phyloP scores from a whole-genome alignment of 345 rosid species.

The Eucalyptus grandis region DNA sequence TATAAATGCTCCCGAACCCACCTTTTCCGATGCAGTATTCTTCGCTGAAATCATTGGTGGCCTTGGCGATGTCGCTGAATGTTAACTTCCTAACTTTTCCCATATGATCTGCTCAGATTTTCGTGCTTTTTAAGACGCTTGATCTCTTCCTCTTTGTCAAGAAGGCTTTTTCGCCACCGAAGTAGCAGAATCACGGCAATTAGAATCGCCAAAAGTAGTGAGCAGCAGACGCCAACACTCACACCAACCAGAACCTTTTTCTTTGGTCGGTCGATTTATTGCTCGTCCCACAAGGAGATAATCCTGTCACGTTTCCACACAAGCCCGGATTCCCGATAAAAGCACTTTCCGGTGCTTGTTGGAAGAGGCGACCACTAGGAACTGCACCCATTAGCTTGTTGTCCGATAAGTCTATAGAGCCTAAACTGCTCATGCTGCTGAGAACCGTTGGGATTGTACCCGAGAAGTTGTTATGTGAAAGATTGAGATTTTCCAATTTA shows the following conservation, averaged over 20 bases:
- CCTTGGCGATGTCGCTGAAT: constrained; percentile 33
- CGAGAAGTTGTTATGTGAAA: constrained; percentile 39
- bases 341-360: constrained; percentile 15
- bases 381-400: constrained; percentile 33
- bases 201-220: constrained; percentile 8
- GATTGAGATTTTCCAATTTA: too few relatives aligned
- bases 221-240: constrained; percentile 14
- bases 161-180: background rate
- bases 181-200: background rate
- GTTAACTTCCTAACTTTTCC: constrained; percentile 47
- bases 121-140: background rate
- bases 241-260: constrained; percentile 12
- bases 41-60: too few relatives aligned
- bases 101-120: constrained; percentile 19
- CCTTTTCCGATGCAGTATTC: constrained; percentile 20
- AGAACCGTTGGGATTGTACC: constrained; percentile 31
- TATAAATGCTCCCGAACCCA: constrained; percentile 50
- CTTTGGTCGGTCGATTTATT: constrained; percentile 1
- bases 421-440: constrained; percentile 26
- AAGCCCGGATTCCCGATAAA: constrained; percentile 36
- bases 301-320: constrained; percentile 33
- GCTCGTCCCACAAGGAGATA: constrained; percentile 13
- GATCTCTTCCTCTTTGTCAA: constrained; percentile 23
- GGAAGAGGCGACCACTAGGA: constrained; percentile 26
- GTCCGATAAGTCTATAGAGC: constrained; percentile 31